Conservation (phyloP, 768 basidiomycete species). For the Mrakia hoshinonis region DNA sequence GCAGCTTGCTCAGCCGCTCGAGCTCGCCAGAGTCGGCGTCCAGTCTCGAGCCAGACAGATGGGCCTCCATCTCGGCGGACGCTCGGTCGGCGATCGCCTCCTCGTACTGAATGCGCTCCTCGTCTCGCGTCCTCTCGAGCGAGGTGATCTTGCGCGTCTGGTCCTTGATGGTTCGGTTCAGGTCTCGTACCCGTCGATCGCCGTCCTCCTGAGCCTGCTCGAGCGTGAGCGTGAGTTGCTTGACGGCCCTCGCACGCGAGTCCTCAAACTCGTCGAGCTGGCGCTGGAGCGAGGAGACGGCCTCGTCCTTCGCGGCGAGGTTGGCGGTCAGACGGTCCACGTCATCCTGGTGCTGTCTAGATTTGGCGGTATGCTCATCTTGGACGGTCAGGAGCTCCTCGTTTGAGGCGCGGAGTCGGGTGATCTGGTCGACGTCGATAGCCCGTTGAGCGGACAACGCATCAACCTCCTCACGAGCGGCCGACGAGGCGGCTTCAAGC, state of each 20-base stretch:
- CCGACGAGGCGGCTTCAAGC: neutral
- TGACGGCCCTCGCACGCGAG: slow-evolving; percentile 44
- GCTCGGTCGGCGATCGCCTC: slow-evolving; percentile 36
- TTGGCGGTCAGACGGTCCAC: neutral
- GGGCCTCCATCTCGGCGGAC: slow-evolving; percentile 51
- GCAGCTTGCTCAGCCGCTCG: slow-evolving; percentile 59
- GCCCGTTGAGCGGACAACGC: neutral
- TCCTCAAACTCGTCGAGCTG: slow-evolving; percentile 49
- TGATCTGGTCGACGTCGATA: slow-evolving; percentile 16
- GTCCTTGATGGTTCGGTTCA: slow-evolving; percentile 37
- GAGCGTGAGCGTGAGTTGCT: slow-evolving; percentile 51
- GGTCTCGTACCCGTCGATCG: slow-evolving; percentile 48
- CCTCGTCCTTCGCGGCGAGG: neutral
- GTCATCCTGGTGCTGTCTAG: neutral
- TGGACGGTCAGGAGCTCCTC: neutral
- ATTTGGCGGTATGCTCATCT: neutral
- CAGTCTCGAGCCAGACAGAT: slow-evolving; percentile 48
- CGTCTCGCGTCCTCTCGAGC: slow-evolving; percentile 46
- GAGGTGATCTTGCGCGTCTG: slow-evolving; percentile 44
- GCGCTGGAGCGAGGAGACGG: slow-evolving; percentile 46
- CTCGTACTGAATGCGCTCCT: slow-evolving; percentile 48
- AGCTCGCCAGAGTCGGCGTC: slow-evolving; percentile 50
- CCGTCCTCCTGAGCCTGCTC: slow-evolving; percentile 53
- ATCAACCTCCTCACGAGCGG: neutral
- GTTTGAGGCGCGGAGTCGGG: slow-evolving; percentile 11